phyloP scores from a whole-genome alignment of 768 basidiomycete genomes.

The Mycena albidolilacea region DNA sequence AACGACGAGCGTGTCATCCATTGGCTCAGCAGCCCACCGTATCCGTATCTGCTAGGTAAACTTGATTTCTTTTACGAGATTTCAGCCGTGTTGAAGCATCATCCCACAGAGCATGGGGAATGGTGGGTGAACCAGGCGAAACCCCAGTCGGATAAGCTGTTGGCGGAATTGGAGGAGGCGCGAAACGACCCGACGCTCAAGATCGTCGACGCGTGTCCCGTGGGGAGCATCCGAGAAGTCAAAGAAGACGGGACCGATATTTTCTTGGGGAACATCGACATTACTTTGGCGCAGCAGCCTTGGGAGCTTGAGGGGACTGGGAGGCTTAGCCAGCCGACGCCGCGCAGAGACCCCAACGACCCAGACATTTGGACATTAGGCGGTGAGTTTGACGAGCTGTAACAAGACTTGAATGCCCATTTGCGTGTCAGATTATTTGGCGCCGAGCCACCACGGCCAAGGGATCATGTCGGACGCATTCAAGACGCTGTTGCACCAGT shows the following conservation, averaged over 20 bases:
- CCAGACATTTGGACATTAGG: constrained; percentile 75
- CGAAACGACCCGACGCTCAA: constrained; percentile 42
- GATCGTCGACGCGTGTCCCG: constrained; percentile 62
- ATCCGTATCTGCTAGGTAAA: constrained; percentile 65
- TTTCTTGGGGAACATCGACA: constrained; percentile 64
- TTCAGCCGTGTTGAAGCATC: neutral
- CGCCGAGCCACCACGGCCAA: constrained; percentile 71
- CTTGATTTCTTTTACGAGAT: neutral
- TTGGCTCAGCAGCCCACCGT: constrained; percentile 64
- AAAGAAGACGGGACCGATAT: constrained; percentile 69
- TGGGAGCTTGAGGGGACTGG: constrained; percentile 46
- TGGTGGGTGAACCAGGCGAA: constrained; percentile 48
- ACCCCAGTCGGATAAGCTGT: constrained; percentile 45
- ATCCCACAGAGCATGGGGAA: constrained; percentile 52
- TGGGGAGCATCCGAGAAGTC: constrained; percentile 68
- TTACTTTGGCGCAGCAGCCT: constrained; percentile 48
- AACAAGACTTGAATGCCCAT: neutral
- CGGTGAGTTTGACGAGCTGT: constrained; percentile 51
- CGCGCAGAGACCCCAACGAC: constrained; percentile 56
- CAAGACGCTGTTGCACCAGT: constrained; percentile 64
- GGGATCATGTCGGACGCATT: constrained; percentile 84
- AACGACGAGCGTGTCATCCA: constrained; percentile 66
- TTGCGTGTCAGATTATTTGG: constrained; percentile 68
- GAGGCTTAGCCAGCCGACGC: constrained; percentile 57
- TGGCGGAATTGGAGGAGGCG: constrained; percentile 43